Evolutionary conservation across 805 yeast species (phyloP).

Genomic region (Candida suzukii): DNA sequence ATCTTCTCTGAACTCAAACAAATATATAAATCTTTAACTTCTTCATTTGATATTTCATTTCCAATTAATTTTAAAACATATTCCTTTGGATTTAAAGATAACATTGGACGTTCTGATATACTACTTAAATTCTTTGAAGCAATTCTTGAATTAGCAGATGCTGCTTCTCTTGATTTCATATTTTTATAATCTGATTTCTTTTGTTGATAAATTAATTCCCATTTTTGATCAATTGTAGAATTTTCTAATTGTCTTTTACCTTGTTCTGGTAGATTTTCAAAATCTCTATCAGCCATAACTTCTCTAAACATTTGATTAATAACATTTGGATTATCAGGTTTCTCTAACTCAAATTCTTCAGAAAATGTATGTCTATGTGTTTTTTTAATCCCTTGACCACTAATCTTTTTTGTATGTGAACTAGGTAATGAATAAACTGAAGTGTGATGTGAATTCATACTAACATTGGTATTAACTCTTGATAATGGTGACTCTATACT

Average conservation of each 20-base stretch:
- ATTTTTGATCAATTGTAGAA: slow-evolving; percentile 73
- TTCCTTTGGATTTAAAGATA: slow-evolving; percentile 51
- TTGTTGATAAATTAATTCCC: slow-evolving; percentile 89
- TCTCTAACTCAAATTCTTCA: slow-evolving; percentile 45
- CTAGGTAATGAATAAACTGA: slow-evolving; percentile 21
- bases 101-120: slow-evolving; percentile 6
- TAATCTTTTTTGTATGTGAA: slow-evolving; percentile 21
- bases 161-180: slow-evolving; percentile 11
- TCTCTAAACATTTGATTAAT: slow-evolving; percentile 71
- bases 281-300: slow-evolving; percentile 78
- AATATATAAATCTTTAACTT: slow-evolving; percentile 82
- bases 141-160: neutral
- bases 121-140: slow-evolving; percentile 2
- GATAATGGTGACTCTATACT: slow-evolving; percentile 18
- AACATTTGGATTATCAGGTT: slow-evolving; percentile 58
- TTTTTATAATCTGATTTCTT: slow-evolving; percentile 69
- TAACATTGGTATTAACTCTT: slow-evolving; percentile 18
- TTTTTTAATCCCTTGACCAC: slow-evolving; percentile 16
- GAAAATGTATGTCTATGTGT: slow-evolving; percentile 29
- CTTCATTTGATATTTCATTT: slow-evolving; percentile 57
- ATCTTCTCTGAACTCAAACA: slow-evolving; percentile 75
- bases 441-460: slow-evolving; percentile 8
- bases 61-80: slow-evolving; percentile 72
- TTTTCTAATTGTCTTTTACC: slow-evolving; percentile 73
- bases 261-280: slow-evolving; percentile 50